Evolutionary conservation across 176 grass and related monocot species (phyloP), one percentile per base, ranked within the genome.

Genomic region (Chloris gayana): DNA sequence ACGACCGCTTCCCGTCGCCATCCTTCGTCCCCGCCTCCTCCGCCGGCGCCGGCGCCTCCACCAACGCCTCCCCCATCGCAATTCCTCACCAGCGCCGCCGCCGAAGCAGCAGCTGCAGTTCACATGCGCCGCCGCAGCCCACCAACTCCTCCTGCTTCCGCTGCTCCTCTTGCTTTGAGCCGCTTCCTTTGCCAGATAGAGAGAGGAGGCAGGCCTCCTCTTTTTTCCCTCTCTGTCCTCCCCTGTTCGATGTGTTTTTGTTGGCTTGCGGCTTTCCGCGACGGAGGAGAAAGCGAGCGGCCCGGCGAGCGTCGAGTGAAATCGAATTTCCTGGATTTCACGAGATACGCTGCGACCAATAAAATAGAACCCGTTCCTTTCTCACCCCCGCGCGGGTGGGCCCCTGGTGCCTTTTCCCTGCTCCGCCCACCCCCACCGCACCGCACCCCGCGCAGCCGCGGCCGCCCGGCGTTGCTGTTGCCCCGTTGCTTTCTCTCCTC

Each of bases 301-400:
- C 21, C 69, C 30, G 69, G 73, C 22, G 54, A 57, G 32, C 73
- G 60, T 26, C 77, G 69, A 85, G 73, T 88, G 82, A 83, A 80
- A 89, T 82, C 92, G 90, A 98, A 94, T 92, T 82, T 88, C 50
- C 62, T 86, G 78, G 92, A 92, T 98, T 88, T 95, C 42, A 79
- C 81, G 64, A 89, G 92, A 91, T 98, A 93, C 92, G 90, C 80
- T 41, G 67, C 26, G 54, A 75, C 80, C 89, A 91, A 87, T 94
- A 91, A 87, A 92, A 83, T 85, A 98, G 50, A 22, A 82, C 34
- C 60, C 41, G 21, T n/a, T 22, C 8, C 31, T 46, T 34, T 15
- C 35, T 9, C 3, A 5, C 6, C 62, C 37, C 37, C 13, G 32
- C 42, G 45, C 12, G 58, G 24, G 19, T 21, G 58, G 69, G 59